Conservation (phyloP, 2,329 filamentous ascomycete genomes). For the Claviceps capensis region DNA sequence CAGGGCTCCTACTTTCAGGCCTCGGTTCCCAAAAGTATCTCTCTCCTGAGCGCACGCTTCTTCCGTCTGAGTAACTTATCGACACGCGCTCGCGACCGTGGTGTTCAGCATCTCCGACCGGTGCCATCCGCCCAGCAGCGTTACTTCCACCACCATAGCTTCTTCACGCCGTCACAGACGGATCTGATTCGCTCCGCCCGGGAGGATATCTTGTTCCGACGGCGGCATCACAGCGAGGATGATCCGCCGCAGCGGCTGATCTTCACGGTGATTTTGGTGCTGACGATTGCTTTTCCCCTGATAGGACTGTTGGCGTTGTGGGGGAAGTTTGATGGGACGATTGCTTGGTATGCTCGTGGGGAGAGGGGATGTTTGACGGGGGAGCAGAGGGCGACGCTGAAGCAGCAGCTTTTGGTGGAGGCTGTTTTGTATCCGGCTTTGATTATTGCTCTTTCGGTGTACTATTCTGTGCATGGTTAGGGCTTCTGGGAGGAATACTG, state of each 20-base stretch:
- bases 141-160: conserved; percentile 8
- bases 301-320: conserved; percentile 29
- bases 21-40: conserved; percentile 5
- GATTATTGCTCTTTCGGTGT: conserved; percentile 18
- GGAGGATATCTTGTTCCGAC: conserved; percentile 17
- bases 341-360: conserved; percentile 36
- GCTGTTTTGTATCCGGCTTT: conserved; percentile 19
- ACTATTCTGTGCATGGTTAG: conserved; percentile 13
- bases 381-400: conserved; percentile 17
- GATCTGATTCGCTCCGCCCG: conserved; percentile 19
- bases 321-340: conserved; percentile 29
- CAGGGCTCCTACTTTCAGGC: conserved; percentile 5
- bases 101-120: neutral
- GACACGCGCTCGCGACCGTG: conserved; percentile 7
- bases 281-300: conserved; percentile 32
- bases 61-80: conserved; percentile 14
- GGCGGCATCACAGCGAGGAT: conserved; percentile 14
- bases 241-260: conserved; percentile 20
- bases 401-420: conserved; percentile 24
- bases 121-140: neutral
- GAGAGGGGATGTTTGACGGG: conserved; percentile 25
- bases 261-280: conserved; percentile 24
- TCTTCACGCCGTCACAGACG: conserved; percentile 17
- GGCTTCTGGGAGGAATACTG: too few relatives aligned
- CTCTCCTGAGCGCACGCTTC: conserved; percentile 7